A percentile compares a stretch with the other conserved stretches of the same genome.
phyloP scores from a whole-genome alignment of 2,329 filamentous ascomycete genomes.

The Ophiocordyceps camponoti-rufipedis region DNA sequence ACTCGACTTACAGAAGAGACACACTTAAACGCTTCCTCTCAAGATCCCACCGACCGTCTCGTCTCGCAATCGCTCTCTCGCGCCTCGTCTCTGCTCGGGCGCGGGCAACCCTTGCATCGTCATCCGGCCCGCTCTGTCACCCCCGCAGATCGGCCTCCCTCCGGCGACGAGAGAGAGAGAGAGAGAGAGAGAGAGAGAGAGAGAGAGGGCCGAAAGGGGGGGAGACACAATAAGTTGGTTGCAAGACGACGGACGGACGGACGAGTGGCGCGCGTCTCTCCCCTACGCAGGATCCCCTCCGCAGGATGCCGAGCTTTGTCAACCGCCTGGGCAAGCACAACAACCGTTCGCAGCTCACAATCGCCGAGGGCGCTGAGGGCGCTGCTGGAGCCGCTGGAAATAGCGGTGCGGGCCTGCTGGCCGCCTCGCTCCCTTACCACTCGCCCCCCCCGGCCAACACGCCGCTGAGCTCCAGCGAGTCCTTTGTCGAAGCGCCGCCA shows the following conservation, averaged over 20 bases:
- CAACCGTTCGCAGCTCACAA: conserved; percentile 38
- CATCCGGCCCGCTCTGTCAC: not conserved
- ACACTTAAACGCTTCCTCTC: not conserved
- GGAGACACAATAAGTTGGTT: no score
- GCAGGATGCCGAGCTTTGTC: conserved; percentile 33
- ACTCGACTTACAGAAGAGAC: not conserved
- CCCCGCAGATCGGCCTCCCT: conserved; percentile 1
- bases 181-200: no score
- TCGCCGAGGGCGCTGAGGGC: conserved; percentile 20
- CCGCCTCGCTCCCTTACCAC: conserved; percentile 7
- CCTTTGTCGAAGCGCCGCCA: conserved; percentile 18
- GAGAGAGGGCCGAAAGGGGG: no score
- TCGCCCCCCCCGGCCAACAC: conserved; percentile 6
- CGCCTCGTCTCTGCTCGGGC: not conserved
- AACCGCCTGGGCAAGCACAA: conserved; percentile 34
- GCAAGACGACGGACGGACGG: no score
- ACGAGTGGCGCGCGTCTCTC: not conserved
- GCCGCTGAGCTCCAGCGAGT: conserved; percentile 27
- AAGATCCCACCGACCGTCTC: not conserved
- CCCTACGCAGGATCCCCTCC: not conserved
- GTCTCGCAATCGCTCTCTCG: not conserved
- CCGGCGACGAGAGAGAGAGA: no score
- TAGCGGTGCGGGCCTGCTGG: conserved; percentile 7
- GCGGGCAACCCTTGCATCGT: not conserved
- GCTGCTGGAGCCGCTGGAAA: not conserved